These are phyloP conservation scores for Hypomyces perniciosus DNA, from an alignment of 2,329 filamentous ascomycete genomes.

Conservation along the genomic window DNA sequence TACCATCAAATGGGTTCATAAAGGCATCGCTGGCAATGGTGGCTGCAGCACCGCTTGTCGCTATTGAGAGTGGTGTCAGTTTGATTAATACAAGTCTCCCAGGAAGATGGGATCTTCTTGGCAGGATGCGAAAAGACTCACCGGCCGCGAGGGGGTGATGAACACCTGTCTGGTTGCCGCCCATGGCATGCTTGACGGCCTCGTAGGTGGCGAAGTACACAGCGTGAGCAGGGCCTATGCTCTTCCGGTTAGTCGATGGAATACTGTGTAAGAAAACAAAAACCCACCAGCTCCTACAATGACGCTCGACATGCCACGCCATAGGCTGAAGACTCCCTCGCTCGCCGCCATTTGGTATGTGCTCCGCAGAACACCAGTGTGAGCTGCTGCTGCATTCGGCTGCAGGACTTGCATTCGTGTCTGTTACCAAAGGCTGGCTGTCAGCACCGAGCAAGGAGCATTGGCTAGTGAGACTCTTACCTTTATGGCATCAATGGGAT, in stretches of 20 bases:
- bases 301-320: constrained; percentile 95
- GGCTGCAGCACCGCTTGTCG: constrained; percentile 85
- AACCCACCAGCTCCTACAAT: constrained; percentile 83
- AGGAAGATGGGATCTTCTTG: too few relatives aligned
- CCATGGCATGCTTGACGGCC: constrained; percentile 91
- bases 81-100: not conserved
- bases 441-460: not conserved
- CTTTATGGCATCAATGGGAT: constrained; percentile 96
- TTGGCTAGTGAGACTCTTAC: constrained; percentile 42
- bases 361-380: constrained; percentile 85
- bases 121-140: constrained; percentile 36
- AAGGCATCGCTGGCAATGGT: constrained; percentile 96
- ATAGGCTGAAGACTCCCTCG: constrained; percentile 86
- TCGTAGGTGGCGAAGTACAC: constrained; percentile 99
- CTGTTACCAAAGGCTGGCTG: constrained; percentile 39
- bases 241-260: constrained; percentile 16
- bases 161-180: constrained; percentile 78
- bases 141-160: constrained; percentile 93
- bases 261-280: not conserved
- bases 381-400: constrained; percentile 71
- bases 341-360: constrained; percentile 86
- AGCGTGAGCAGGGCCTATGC: constrained; percentile 85
- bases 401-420: constrained; percentile 97
- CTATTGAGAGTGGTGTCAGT: constrained; percentile 38
- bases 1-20: constrained; percentile 99